A percentile compares a stretch with the other conserved stretches of the same genome.
Conservation (phyloP, 345 rosid genomes). For the Dovyalis caffra region DNA sequence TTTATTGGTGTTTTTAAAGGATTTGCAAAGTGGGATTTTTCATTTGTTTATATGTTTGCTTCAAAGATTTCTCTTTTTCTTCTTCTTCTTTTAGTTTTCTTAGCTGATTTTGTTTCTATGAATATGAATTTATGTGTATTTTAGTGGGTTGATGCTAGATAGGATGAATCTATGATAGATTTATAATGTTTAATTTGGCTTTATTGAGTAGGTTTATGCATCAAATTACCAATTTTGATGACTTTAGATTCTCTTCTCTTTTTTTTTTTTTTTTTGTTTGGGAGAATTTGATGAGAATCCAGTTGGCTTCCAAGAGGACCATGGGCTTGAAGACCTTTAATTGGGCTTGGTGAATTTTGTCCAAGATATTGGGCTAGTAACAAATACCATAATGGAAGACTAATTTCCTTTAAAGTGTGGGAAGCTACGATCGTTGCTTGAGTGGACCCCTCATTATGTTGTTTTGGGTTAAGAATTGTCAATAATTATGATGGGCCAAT, state of each 20-base stretch:
- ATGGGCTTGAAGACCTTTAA: no score
- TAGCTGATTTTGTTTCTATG: neutral
- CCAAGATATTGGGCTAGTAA: no score
- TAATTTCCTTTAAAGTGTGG: no score
- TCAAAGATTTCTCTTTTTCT: neutral
- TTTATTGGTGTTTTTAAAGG: neutral
- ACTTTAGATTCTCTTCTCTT: neutral
- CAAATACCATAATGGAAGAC: no score
- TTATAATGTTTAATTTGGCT: neutral
- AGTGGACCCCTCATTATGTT: no score
- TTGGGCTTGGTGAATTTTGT: no score
- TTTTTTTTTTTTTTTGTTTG: no score
- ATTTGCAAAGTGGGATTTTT: neutral
- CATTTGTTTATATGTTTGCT: neutral
- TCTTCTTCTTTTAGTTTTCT: neutral
- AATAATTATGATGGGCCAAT: no score
- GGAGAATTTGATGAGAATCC: no score
- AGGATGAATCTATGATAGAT: neutral
- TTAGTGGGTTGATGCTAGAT: neutral
- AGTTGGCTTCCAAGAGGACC: no score
- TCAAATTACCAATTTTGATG: neutral
- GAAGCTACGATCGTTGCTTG: no score
- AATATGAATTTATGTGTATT: neutral
- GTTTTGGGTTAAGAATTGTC: no score
- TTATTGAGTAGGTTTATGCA: neutral